Evolutionary conservation across 2,329 filamentous ascomycete species (phyloP).

Genomic region (Diplodia intermedia): DNA sequence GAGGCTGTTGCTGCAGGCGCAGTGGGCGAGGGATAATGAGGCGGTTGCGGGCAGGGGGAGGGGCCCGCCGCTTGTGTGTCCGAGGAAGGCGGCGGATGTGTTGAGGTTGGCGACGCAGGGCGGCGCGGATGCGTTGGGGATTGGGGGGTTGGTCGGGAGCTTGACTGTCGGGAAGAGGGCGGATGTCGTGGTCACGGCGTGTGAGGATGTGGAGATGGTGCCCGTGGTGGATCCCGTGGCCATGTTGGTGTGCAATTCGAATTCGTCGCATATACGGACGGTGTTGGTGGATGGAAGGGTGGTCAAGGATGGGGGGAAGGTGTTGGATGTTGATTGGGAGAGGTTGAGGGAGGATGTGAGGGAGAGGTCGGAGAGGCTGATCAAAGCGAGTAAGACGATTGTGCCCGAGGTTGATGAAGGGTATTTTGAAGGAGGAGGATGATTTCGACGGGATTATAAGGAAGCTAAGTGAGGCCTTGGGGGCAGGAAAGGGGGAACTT

Average conservation of each 20-base stretch:
- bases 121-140: slow-evolving; percentile 6
- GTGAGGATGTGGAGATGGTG: slow-evolving; percentile 3
- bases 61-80: neutral
- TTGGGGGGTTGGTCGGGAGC: neutral
- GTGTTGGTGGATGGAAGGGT: slow-evolving; percentile 8
- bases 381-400: neutral
- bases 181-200: slow-evolving; percentile 6
- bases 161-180: slow-evolving; percentile 1
- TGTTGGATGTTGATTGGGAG: slow-evolving; percentile 5
- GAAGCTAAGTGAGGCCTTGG: neutral
- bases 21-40: neutral
- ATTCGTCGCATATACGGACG: neutral
- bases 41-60: neutral
- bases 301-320: slow-evolving; percentile 3
- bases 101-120: slow-evolving; percentile 8
- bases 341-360: neutral
- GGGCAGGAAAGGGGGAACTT: neutral
- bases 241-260: slow-evolving; percentile 18
- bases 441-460: neutral
- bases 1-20: slow-evolving; percentile 13
- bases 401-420: neutral
- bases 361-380: slow-evolving; percentile 7
- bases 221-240: slow-evolving; percentile 10
- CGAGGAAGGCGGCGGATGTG: slow-evolving; percentile 2
- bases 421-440: neutral